Evolutionary conservation across 2,329 filamentous ascomycete genomes (phyloP).

Genomic region (Fusarium chlamydosporum): DNA sequence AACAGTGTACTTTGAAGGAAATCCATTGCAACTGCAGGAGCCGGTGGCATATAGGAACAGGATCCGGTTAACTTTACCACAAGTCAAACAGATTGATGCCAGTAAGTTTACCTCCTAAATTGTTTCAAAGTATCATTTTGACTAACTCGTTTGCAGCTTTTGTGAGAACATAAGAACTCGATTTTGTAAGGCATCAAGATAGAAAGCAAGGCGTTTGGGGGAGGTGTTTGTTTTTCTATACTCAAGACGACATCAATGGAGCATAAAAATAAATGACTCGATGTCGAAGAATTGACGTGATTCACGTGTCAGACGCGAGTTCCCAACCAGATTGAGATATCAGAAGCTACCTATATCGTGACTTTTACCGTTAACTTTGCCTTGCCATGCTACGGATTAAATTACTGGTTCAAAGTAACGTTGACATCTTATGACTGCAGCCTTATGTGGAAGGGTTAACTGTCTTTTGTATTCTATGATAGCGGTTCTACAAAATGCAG

Average conservation of each 20-base stretch:
- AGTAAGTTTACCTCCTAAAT: constrained; percentile 74
- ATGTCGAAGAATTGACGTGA: constrained; percentile 15
- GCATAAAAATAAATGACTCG: constrained; percentile 21
- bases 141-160: constrained; percentile 50
- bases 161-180: constrained; percentile 49
- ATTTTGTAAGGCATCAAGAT: constrained; percentile 24
- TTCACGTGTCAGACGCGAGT: constrained; percentile 10
- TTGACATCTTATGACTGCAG: not conserved
- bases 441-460: constrained; percentile 28
- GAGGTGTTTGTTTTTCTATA: constrained; percentile 35
- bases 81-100: constrained; percentile 94
- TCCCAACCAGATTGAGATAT: constrained; percentile 1
- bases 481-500: constrained; percentile 46
- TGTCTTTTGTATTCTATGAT: constrained; percentile 50
- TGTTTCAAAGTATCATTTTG: not conserved
- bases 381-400: not conserved
- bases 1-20: constrained; percentile 97
- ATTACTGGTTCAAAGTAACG: not conserved
- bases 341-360: not conserved
- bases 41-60: constrained; percentile 96
- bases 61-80: constrained; percentile 86
- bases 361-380: not conserved
- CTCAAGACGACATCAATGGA: constrained; percentile 26
- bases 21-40: constrained; percentile 83
- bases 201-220: constrained; percentile 48